A percentile compares a stretch with the other conserved stretches of the same genome.
Evolutionary conservation across 2,329 filamentous ascomycete genomes (phyloP).

Genomic region (Lecanosticta acicola): DNA sequence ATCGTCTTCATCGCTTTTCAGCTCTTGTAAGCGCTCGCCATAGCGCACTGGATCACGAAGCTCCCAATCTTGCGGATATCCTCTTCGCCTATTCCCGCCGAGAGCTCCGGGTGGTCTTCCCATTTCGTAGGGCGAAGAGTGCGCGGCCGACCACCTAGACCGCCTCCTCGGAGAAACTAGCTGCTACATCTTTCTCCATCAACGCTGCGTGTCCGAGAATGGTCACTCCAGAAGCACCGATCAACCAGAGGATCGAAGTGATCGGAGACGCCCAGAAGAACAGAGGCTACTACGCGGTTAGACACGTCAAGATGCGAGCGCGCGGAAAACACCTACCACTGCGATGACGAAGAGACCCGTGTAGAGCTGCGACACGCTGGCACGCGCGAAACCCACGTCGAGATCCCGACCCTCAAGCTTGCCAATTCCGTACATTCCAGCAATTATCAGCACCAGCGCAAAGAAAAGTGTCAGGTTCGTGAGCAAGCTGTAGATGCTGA

Average conservation of each 20-base stretch:
- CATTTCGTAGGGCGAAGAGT: conserved; percentile 77
- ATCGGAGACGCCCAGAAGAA: conserved; percentile 81
- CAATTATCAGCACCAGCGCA: conserved; percentile 81
- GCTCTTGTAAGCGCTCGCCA: conserved; percentile 56
- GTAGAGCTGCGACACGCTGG: conserved; percentile 89
- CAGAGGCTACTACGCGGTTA: conserved; percentile 50
- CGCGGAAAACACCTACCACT: conserved; percentile 47
- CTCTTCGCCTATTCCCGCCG: conserved; percentile 52
- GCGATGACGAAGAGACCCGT: conserved; percentile 77
- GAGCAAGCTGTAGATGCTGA: conserved; percentile 90
- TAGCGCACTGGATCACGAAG: conserved; percentile 34
- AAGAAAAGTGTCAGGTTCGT: conserved; percentile 84
- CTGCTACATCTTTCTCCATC: conserved; percentile 59
- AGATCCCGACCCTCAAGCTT: conserved; percentile 85
- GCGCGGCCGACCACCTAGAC: conserved; percentile 99
- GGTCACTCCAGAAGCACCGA: conserved; percentile 88
- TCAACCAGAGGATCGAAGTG: conserved; percentile 83
- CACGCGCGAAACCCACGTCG: conserved; percentile 73
- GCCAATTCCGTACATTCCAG: conserved; percentile 85
- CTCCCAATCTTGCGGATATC: conserved; percentile 38
- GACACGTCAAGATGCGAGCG: no score
- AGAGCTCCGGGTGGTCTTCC: conserved; percentile 91
- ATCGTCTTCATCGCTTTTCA: conserved; percentile 53
- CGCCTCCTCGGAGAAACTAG: conserved; percentile 99
- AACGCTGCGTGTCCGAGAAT: conserved; percentile 78